Conservation (phyloP, 2,329 filamentous ascomycete species). For the Microcyclosporella mali region DNA sequence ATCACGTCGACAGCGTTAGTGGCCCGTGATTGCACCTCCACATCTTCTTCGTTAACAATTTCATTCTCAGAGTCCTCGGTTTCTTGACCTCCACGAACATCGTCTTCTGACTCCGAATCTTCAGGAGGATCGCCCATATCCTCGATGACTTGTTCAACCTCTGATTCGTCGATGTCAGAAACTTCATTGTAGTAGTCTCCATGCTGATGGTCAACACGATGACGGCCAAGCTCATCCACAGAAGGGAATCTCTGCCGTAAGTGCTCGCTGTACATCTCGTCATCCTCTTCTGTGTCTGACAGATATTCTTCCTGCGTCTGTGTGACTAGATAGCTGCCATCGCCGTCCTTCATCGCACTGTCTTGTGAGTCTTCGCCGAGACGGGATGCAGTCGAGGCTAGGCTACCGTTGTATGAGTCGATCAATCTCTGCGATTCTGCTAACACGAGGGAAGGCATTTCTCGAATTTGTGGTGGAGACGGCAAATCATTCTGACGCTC, state of each 20-base stretch:
- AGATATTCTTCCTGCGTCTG: too few relatives aligned
- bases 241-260: conserved; percentile 5
- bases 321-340: too few relatives aligned
- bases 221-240: neutral
- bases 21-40: neutral
- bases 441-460: too few relatives aligned
- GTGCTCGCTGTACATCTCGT: conserved; percentile 11
- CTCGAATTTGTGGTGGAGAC: too few relatives aligned
- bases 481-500: too few relatives aligned
- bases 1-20: too few relatives aligned
- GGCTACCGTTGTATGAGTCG: neutral
- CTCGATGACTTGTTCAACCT: conserved; percentile 17
- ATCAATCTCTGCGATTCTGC: too few relatives aligned
- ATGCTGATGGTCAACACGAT: conserved; percentile 3
- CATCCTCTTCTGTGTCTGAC: conserved; percentile 20
- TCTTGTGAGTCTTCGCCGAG: too few relatives aligned
- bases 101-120: conserved; percentile 10
- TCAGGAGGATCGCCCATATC: conserved; percentile 15
- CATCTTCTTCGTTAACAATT: neutral
- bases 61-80: conserved; percentile 5
- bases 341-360: too few relatives aligned
- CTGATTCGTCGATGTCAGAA: conserved; percentile 12
- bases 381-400: neutral
- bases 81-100: conserved; percentile 6
- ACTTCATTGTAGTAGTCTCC: conserved; percentile 14